Evolutionary conservation across 805 yeast genomes (phyloP), one percentile per base, ranked within the genome.

Genomic region (Lachancea meyersii): DNA sequence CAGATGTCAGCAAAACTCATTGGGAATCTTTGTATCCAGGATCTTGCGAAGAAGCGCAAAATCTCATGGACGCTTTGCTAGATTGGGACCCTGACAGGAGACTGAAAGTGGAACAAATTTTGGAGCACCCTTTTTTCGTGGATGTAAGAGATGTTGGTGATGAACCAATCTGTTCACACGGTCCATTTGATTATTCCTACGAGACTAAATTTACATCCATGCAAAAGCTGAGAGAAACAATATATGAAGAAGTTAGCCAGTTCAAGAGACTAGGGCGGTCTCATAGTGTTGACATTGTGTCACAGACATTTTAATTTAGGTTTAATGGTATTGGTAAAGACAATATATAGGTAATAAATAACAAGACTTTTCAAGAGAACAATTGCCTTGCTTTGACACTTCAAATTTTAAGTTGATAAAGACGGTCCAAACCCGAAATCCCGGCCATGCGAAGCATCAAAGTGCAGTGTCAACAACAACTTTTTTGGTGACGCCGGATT

Each of bases 61-160:
- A 76, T 33, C 64, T 89, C 38, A 54, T 88, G 23, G 69, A 69
- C 1, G 59, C 55, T 9, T 63, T 88, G 35, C 52, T 89, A 10
- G 67, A 72, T 39, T 89, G 95, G 88, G 81, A 77, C 44, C 73
- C 81, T 0, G 61, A 57, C 1, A 51, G 58, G 17, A 69, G 97
- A 40, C 66, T 69, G 20, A 70, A 70, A 0, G 84, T 83, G 1
- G 71, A 69, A 2, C 67, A 75, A 48, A 76, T 84, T 1, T 57
- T 89, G 10, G 63, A 65, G 4, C 87, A 83, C 53, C 67, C 69
- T 1, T 85, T 73, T 54, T 66, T 87, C 7, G 57, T 53, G 10
- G 54, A 63, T 2, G 76, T 86, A 6, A 70, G 91, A 50, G 73
- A 75, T 47, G 43, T 53, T 0, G 66, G 67, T 11, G 79, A 76